A percentile compares a stretch with the other conserved stretches of the same genome.
Evolutionary conservation across 2,329 filamentous ascomycete species (phyloP).

Genomic region (Phialocephala subalpina): DNA sequence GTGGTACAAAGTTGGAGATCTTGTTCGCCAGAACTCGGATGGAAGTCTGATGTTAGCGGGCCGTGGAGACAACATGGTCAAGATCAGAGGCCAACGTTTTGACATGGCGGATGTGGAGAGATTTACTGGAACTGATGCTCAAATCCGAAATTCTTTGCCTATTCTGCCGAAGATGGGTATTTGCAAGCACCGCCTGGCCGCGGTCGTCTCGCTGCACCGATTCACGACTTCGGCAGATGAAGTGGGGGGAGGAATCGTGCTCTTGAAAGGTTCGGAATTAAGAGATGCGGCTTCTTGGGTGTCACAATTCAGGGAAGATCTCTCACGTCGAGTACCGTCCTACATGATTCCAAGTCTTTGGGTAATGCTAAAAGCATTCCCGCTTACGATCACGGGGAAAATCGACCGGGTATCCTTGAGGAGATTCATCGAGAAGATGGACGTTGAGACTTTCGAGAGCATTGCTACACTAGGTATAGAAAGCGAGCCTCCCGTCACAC

Average conservation of each 20-base stretch:
- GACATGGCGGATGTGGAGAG: slow-evolving; percentile 62
- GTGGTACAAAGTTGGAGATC: slow-evolving; percentile 65
- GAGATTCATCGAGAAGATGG: slow-evolving; percentile 6
- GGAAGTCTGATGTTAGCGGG: slow-evolving; percentile 62
- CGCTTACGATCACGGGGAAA: slow-evolving; percentile 12
- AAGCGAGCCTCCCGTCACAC: not conserved
- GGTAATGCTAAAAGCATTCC: slow-evolving; percentile 14
- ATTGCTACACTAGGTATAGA: slow-evolving; percentile 8
- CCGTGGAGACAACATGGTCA: slow-evolving; percentile 71
- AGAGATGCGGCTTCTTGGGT: too few relatives aligned
- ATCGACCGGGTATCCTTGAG: slow-evolving; percentile 10
- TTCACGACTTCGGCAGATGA: not conserved
- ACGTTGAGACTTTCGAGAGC: slow-evolving; percentile 10
- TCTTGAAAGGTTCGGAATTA: too few relatives aligned
- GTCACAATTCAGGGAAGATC: too few relatives aligned
- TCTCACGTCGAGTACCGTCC: too few relatives aligned
- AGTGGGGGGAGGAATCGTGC: too few relatives aligned
- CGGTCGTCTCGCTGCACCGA: slow-evolving; percentile 11
- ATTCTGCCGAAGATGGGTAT: slow-evolving; percentile 12
- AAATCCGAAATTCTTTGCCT: slow-evolving; percentile 7
- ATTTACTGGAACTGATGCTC: slow-evolving; percentile 32
- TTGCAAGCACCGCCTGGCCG: slow-evolving; percentile 19
- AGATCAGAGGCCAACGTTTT: slow-evolving; percentile 69
- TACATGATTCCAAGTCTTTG: not conserved
- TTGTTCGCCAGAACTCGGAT: slow-evolving; percentile 61